These are phyloP conservation scores for Catharanthus roseus DNA, from an alignment of 257 asterid genomes.

Conservation along the genomic window DNA sequence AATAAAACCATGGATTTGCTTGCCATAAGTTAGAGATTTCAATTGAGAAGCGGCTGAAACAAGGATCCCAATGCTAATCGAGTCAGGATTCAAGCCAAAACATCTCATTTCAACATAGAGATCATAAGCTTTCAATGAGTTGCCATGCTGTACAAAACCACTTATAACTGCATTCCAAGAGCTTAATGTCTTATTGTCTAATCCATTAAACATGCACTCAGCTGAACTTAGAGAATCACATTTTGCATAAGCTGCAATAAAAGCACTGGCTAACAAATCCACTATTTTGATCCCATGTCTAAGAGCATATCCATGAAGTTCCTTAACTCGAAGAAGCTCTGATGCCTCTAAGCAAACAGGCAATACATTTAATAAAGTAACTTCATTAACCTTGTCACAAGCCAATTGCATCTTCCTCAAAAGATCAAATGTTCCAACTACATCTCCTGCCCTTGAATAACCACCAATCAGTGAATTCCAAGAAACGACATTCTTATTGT, in stretches of 20 bases:
- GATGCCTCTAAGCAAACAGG: constrained; percentile 21
- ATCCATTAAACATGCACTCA: constrained; percentile 16
- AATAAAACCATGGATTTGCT: constrained; percentile 22
- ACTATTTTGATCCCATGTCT: constrained; percentile 20
- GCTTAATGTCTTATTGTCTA: constrained; percentile 23
- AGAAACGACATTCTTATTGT: constrained; percentile 24
- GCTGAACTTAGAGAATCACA: constrained; percentile 24
- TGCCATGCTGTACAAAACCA: constrained; percentile 21
- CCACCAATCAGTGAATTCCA: constrained; percentile 36
- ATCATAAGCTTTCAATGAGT: constrained; percentile 18
- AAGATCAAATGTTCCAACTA: constrained; percentile 22
- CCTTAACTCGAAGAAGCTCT: constrained; percentile 24
- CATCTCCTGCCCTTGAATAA: constrained; percentile 26
- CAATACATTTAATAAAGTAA: constrained; percentile 28
- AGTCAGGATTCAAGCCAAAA: constrained; percentile 27
- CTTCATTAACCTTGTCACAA: constrained; percentile 17
- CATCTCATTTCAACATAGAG: constrained; percentile 17
- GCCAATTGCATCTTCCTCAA: constrained; percentile 21
- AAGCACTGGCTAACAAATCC: constrained; percentile 25
- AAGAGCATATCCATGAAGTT: constrained; percentile 28
- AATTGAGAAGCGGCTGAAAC: constrained; percentile 21
- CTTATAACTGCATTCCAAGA: constrained; percentile 30
- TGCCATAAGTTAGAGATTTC: constrained; percentile 18
- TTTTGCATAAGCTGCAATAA: constrained; percentile 26
- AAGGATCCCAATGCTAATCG: constrained; percentile 26